Conservation (phyloP, 768 basidiomycete species). For the Leucogyrophana mollusca region DNA sequence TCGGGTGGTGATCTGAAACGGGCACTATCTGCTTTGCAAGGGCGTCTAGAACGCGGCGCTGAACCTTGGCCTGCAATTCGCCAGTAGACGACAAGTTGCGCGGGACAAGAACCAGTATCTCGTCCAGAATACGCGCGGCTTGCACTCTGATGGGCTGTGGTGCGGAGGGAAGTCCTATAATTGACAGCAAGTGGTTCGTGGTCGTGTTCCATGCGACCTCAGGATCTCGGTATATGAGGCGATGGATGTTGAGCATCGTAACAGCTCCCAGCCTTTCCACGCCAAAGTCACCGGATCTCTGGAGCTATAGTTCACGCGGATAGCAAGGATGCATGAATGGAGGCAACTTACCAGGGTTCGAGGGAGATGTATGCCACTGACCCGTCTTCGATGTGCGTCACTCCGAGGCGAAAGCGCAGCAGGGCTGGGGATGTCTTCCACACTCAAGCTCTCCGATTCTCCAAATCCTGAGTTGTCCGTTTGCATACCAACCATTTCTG, state of each 20-base stretch:
- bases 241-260: constrained; percentile 79
- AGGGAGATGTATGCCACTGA: constrained; percentile 87
- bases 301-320: constrained; percentile 1
- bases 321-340: constrained; percentile 1
- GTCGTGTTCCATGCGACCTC: constrained; percentile 84
- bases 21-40: constrained; percentile 76
- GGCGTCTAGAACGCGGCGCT: constrained; percentile 82
- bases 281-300: constrained; percentile 95
- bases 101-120: constrained; percentile 76
- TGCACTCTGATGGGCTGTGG: constrained; percentile 83
- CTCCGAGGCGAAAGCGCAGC: constrained; percentile 39
- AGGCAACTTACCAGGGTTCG: constrained; percentile 62
- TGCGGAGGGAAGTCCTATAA: constrained; percentile 67
- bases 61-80: constrained; percentile 67
- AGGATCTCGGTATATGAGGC: constrained; percentile 80
- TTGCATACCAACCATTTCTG: constrained; percentile 93
- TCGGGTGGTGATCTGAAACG: constrained; percentile 34
- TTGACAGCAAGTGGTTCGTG: constrained; percentile 75
- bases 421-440: constrained; percentile 33
- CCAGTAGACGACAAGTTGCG: constrained; percentile 61
- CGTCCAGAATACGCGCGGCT: constrained; percentile 84
- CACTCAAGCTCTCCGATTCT: constrained; percentile 28
- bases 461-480: constrained; percentile 32
- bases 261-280: constrained; percentile 82
- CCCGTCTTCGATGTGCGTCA: constrained; percentile 60